Evolutionary conservation across 106 monocot genomes (phyloP), one percentile per base, ranked within the genome.

Genomic region (Gastrodia elata): DNA sequence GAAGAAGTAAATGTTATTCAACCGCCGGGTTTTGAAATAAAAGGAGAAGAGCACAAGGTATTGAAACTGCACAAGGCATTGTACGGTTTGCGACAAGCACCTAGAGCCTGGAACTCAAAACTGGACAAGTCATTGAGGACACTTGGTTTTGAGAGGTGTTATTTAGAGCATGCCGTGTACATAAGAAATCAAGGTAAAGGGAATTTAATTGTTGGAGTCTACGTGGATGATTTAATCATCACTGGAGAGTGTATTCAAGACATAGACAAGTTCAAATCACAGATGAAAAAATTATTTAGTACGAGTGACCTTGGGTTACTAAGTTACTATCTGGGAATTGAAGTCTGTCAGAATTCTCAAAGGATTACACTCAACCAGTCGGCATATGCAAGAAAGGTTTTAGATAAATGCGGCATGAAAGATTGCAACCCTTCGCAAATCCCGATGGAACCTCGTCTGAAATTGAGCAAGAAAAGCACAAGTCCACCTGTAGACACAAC

Each of bases 181-280:
- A 68, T 15, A 26, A 74, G 64, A 15, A 24, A 18, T n/a, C 20
- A 36, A 37, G 55, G 48, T 8, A 46, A 25, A 38, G 0, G 32
- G 6, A 18, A 28, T 36, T 36, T 80, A 35, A 37, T 75, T 26
- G 55, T 80, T 30, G 48, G 68, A 27, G 56, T 75, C 6, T 80
- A 76, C 11, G 70, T 81, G 1, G 80, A 80, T 71, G 76, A 77
- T 36, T 69, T 77, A 6, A 43, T 77, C 14, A 37, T 69, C 26
- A 70, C 70, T 20, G 75, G 75, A 40, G 33, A 15, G n/a, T 9
- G 38, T 34, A n/a, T 26, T 2, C n/a, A 64, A 2, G 42, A 59
- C 16, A 71, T 81, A 38, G 34, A 4, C 2, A 64, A 74, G 7
- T 81, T 81, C 76, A 81, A 81, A 32, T 4, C 42, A 7, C 24